A percentile compares a stretch with the other conserved stretches of the same genome.
Evolutionary conservation across 495 filamentous ascomycete genomes (phyloP).

Genomic region (Penicillium canariense): DNA sequence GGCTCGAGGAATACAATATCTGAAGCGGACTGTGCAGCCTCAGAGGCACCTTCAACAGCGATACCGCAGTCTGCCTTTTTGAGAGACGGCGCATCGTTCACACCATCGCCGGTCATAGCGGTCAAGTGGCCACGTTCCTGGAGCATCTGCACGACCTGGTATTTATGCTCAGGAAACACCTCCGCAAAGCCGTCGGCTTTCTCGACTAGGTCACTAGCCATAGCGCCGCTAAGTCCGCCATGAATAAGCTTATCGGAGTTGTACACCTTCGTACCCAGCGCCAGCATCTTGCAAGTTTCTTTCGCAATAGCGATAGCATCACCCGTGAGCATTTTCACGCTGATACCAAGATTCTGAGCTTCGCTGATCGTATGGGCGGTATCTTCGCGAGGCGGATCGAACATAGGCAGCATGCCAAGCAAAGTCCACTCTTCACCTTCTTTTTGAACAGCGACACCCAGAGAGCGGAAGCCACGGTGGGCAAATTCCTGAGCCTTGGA

Average conservation of each 20-base stretch:
- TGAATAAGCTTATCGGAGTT: slow-evolving; percentile 70
- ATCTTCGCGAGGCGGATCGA: slow-evolving; percentile 72
- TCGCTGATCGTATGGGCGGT: slow-evolving; percentile 74
- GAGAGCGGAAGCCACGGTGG: slow-evolving; percentile 70
- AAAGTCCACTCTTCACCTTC: slow-evolving; percentile 62
- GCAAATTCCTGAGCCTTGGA: slow-evolving; percentile 69
- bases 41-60: slow-evolving; percentile 70
- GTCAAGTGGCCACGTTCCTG: slow-evolving; percentile 95
- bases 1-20: slow-evolving; percentile 77
- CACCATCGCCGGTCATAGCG: slow-evolving; percentile 98
- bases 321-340: slow-evolving; percentile 74
- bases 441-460: slow-evolving; percentile 66
- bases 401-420: slow-evolving; percentile 72
- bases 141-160: slow-evolving; percentile 94
- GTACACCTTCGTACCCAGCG: slow-evolving; percentile 72
- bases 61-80: slow-evolving; percentile 88
- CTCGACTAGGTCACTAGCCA: slow-evolving; percentile 68
- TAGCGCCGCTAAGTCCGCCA: slow-evolving; percentile 65
- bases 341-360: slow-evolving; percentile 68
- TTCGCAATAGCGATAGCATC: slow-evolving; percentile 75
- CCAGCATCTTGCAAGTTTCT: slow-evolving; percentile 75
- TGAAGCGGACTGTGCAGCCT: slow-evolving; percentile 70
- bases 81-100: slow-evolving; percentile 93
- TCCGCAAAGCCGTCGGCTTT: slow-evolving; percentile 76
- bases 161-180: slow-evolving; percentile 98